Conservation (phyloP, 192 early-diverging fungal species). For the Thamnidium elegans region DNA sequence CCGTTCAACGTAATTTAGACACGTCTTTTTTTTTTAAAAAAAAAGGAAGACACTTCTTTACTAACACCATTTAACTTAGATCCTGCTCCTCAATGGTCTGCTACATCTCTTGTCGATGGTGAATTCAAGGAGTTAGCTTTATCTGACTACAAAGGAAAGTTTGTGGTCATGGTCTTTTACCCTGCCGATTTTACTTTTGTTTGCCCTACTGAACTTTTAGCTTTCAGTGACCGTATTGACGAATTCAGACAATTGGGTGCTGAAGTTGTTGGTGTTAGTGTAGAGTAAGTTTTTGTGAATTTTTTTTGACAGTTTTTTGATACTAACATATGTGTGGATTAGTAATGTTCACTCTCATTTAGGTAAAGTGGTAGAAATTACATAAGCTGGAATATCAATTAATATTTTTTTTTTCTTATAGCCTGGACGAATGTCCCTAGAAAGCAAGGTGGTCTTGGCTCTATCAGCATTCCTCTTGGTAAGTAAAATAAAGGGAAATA, state of each 20-base stretch:
- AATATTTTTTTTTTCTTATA: conserved; percentile 67
- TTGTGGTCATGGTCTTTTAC: conserved; percentile 65
- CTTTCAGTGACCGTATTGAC: conserved; percentile 50
- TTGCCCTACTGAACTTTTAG: conserved; percentile 62
- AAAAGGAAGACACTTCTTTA: not conserved
- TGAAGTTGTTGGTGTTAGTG: conserved; percentile 54
- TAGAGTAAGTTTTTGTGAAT: conserved; percentile 51
- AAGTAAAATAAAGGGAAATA: not conserved
- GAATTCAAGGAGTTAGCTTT: conserved; percentile 33
- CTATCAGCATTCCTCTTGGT: conserved; percentile 77
- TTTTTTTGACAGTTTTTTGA: not conserved
- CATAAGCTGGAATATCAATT: conserved; percentile 47
- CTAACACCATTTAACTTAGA: not conserved
- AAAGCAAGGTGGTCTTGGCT: conserved; percentile 89
- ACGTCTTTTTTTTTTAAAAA: not conserved
- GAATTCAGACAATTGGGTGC: conserved; percentile 53
- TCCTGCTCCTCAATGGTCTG: conserved; percentile 35
- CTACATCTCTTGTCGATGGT: conserved; percentile 34
- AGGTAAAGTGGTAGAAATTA: conserved; percentile 7
- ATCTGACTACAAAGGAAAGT: conserved; percentile 34
- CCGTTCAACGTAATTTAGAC: conserved; percentile 7
- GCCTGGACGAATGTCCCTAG: conserved; percentile 84
- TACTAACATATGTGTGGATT: too few species aligned
- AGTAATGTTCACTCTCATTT: conserved; percentile 28
- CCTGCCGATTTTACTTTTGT: conserved; percentile 60